Evolutionary conservation across 2,329 filamentous ascomycete species (phyloP), one percentile per base, ranked within the genome.

Genomic region (Botrytis elliptica): DNA sequence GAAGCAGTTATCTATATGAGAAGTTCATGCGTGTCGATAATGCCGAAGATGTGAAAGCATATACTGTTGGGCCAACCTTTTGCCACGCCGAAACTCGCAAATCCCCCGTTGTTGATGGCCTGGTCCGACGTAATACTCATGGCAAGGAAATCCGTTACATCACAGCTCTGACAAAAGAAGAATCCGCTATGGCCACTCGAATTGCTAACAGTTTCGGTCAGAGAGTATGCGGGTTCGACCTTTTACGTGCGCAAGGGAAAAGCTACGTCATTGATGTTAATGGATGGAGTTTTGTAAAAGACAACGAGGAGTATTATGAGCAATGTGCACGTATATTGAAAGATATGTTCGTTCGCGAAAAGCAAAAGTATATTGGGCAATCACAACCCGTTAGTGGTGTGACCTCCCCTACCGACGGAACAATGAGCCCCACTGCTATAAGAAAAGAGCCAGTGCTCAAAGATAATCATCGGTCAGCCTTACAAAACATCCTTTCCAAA

Each of bases 191-290:
- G 84, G 97, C 97, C 7, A 90, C 92, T 76, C 95, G 92, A 79
- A 98, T 99, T 74, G 94, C 95, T 3, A 91, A 90, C 63, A 92
- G 94, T 0, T 99, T 99, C 82, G 96, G 95, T 0, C 96, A 99
- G 82, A 88, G 94, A 72, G 95, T 99, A 4, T 99, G 96, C 81
- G 96, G 96, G 0, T 99, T 99, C 79, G 96, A 99, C 81, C 87
- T 99, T 75, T 86, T 99, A 73, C 91, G 97, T 42, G 94, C 95
- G 20, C 91, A 90, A 68, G 93, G 94, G 25, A 93, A 93, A 82
- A 98, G 95, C 81, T 99, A 94, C 83, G 96, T 99, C 67, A 99
- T 99, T 77, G 96, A 99, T 79, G 96, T 99, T 78, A 99, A 99
- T 82, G 96, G 96, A 20, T 99, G 97, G 97, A 98, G 95, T 81